Evolutionary conservation across 2,329 filamentous ascomycete species (phyloP), one percentile per base, ranked within the genome.

Genomic region (Xylariales sp.): DNA sequence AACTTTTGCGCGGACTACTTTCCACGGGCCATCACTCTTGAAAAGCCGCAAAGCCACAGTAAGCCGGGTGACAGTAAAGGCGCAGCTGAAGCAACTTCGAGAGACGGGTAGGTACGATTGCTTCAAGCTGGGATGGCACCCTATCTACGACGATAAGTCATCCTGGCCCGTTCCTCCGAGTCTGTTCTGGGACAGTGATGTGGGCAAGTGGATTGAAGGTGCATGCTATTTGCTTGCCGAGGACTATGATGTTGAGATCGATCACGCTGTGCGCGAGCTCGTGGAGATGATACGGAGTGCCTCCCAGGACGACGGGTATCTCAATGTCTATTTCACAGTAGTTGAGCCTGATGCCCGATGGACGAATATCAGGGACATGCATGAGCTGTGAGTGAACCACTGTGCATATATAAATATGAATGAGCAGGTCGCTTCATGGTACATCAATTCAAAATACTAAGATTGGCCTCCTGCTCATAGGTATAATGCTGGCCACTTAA

Each of bases 291-390:
- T 82, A 10, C 51, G 67, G 6, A 55, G 49, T 2, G 78, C 78
- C 0, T 78, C 82, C 56, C 69, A 75, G 37, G 54, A 61, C 2
- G 78, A 83, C 49, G 78, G 78, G 1, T 83, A 83, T 49, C 51
- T 83, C 16, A 82, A 82, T 48, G 70, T 80, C 6, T 76, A 82
- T 49, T 82, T 74, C 44, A 78, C 74, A 0, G 71, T 82, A 0
- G 72, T 79, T 2, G 73, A 75, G 29, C 74, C 74, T 0, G 65
- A 59, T 0, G 70, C 72, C 36, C 54, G 76, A 7, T 82, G 75
- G 61, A 67, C 71, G 0, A 81, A 82, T 46, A 44, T 83, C 6
- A 56, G 75, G 33, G 78, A 83, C 53, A 68, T 79, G 59, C 77
- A 82, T 57, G 78, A 81, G 53, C 55, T 83, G 63, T 76, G 59